Evolutionary conservation across 495 filamentous ascomycete genomes (phyloP), one percentile per base, ranked within the genome.

Genomic region (Penicillium tannophilum): DNA sequence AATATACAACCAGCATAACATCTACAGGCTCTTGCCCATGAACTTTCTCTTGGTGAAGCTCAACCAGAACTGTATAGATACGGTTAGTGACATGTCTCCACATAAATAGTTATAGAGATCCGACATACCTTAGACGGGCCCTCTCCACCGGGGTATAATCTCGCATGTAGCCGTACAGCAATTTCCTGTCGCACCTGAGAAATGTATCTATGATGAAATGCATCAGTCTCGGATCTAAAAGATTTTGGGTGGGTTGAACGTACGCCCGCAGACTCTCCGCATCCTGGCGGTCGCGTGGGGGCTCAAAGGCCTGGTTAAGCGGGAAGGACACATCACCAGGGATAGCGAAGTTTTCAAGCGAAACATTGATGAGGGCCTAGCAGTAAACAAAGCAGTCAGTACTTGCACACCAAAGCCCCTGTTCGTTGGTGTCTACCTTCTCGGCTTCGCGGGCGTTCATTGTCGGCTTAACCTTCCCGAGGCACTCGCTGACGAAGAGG

Each of bases 11-110:
- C 60, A 52, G 35, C 55, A 33, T 55, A 49, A 30, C 48, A 57
- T 64, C 77, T 79, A 91, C 70, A 92, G 80, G 65, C 85, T 86
- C 83, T 97, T 97, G 68, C 93, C 93, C 95, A 98, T 98, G 74
- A 98, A 98, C 82, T 96, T 96, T 72, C 94, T 86, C 85, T 98
- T 98, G 48, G 90, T 89, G 73, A 97, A 98, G 79, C 93, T 97
- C 63, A 98, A 79, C 94, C 94, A 98, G 89, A 93, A 98, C 86
- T 89, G 58, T 19, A 33, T 8, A 8, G 20, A 6, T 10, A 52
- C 59, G 11, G 66, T 63, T 53, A 56, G 54, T 31, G 31, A 14
- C 42, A n/a, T 16, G n/a, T 31, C 19, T 41, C 20, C 17, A 1
- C 7, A 14, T 24, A 31, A 26, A 30, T 17, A 17, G 19, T 33